Percentiles rank a stretch among this genome's conserved stretches.
Conservation (phyloP, 179 eudicot genomes). For the Patellifolia procumbens region DNA sequence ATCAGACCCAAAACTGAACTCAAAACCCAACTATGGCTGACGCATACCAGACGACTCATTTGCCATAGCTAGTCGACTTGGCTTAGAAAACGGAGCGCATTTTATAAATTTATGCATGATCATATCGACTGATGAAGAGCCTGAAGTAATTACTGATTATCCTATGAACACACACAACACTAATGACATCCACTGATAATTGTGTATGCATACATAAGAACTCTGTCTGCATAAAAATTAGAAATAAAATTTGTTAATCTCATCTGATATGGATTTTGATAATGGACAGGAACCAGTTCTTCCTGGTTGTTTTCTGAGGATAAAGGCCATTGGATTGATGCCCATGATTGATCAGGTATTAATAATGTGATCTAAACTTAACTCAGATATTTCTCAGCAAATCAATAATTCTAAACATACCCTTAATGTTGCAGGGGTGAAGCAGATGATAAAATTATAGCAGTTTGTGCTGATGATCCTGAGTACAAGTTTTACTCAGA, state of each 20-base stretch:
- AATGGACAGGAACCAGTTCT: slow-evolving; percentile 64
- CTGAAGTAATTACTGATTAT: too few relatives aligned
- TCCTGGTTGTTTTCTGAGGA: slow-evolving; percentile 84
- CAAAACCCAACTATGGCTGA: too few relatives aligned
- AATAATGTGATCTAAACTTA: neutral
- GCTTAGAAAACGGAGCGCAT: too few relatives aligned
- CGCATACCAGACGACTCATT: too few relatives aligned
- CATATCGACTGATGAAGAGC: too few relatives aligned
- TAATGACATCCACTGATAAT: too few relatives aligned
- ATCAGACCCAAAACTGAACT: too few relatives aligned
- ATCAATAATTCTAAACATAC: neutral
- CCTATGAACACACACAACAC: too few relatives aligned
- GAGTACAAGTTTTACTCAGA: slow-evolving; percentile 79
- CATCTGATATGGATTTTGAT: slow-evolving; percentile 1
- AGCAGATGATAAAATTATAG: slow-evolving; percentile 86
- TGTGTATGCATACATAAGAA: neutral
- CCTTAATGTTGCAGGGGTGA: slow-evolving; percentile 55
- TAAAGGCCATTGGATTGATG: slow-evolving; percentile 73
- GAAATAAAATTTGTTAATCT: neutral
- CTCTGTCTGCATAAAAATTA: neutral
- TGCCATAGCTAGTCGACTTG: too few relatives aligned
- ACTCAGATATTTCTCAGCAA: neutral
- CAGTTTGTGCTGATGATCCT: slow-evolving; percentile 93
- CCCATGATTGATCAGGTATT: slow-evolving; percentile 88
- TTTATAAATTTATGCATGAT: too few relatives aligned